Evolutionary conservation across 2,329 filamentous ascomycete genomes (phyloP).

Genomic region (Periconia macrospinosa): DNA sequence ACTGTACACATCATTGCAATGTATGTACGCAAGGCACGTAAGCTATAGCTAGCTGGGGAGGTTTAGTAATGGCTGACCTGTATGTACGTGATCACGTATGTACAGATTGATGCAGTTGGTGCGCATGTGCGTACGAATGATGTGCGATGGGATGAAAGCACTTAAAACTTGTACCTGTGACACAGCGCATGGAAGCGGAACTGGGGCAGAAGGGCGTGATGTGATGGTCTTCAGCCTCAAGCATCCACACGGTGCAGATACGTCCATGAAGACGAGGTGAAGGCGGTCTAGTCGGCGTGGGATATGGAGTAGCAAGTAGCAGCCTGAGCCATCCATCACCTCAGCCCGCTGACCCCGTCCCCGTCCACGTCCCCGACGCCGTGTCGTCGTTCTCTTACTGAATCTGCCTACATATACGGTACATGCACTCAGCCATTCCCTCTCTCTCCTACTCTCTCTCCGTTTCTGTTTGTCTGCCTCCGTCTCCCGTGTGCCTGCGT

Average conservation of each 20-base stretch:
- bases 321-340: not conserved
- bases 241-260: not conserved
- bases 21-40: too few species aligned
- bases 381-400: not conserved
- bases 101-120: too few species aligned
- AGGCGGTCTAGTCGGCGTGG: not conserved
- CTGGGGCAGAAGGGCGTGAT: not conserved
- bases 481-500: not conserved
- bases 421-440: not conserved
- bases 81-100: too few species aligned
- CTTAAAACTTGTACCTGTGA: not conserved
- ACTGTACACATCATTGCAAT: too few species aligned
- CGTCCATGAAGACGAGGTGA: not conserved
- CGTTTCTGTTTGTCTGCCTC: not conserved
- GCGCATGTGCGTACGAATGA: too few species aligned
- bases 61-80: too few species aligned
- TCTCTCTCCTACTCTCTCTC: not conserved
- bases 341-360: slow-evolving; percentile 2
- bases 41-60: too few species aligned
- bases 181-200: not conserved
- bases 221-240: not conserved
- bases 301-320: not conserved
- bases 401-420: not conserved
- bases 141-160: not conserved
- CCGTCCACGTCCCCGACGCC: not conserved